phyloP scores from a whole-genome alignment of 2,329 filamentous ascomycete genomes.

The Sclerotinia subarctica region DNA sequence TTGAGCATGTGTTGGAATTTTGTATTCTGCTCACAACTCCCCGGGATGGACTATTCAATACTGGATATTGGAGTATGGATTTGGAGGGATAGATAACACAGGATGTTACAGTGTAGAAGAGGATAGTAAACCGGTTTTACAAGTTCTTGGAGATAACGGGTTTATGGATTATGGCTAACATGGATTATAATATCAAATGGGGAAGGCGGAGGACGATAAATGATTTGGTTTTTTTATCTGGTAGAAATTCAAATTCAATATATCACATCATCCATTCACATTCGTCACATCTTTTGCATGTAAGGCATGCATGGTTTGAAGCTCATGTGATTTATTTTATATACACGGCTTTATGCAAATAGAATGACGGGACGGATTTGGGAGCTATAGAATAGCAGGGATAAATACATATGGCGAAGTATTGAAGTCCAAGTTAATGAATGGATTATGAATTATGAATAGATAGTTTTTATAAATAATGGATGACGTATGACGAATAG shows the following conservation, averaged over 20 bases:
- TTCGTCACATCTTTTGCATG: not conserved
- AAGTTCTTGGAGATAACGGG: not conserved
- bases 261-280: not conserved
- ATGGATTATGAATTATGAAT: not conserved
- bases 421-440: not conserved
- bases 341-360: not conserved
- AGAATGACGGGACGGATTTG: not conserved
- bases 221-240: not conserved
- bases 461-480: not conserved
- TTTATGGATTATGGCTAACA: slow-evolving; percentile 2
- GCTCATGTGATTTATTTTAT: slow-evolving; percentile 10
- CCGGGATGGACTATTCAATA: slow-evolving; percentile 6
- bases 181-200: slow-evolving; percentile 4
- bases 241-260: not conserved
- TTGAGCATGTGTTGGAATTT: slow-evolving; percentile 5
- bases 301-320: slow-evolving; percentile 1
- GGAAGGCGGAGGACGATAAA: not conserved
- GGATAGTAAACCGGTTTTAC: slow-evolving; percentile 7
- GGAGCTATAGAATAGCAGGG: not conserved
- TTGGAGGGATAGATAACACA: not conserved
- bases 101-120: not conserved
- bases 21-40: not conserved
- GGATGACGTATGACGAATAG: too few species aligned
- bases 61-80: slow-evolving; percentile 15
- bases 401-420: not conserved